A percentile compares a stretch with the other conserved stretches of the same genome.
Evolutionary conservation across 2,329 filamentous ascomycete species (phyloP).

Genomic region (Trichoderma harzianum): DNA sequence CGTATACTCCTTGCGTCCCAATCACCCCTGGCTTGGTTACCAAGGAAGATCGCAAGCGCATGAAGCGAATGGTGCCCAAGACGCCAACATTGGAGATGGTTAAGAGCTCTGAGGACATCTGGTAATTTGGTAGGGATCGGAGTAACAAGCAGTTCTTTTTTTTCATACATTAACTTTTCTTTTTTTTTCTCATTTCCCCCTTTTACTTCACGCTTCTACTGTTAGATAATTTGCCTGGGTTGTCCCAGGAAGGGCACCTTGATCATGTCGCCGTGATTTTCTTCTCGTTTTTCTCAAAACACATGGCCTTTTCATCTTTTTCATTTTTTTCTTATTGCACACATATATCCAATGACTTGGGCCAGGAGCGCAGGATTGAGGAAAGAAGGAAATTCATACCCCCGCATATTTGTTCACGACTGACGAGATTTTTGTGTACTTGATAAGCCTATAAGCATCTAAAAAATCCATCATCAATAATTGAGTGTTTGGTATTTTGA

Average conservation of each 20-base stretch:
- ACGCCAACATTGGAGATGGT: conserved; percentile 63
- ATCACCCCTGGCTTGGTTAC: conserved; percentile 74
- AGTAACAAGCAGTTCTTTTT: neutral
- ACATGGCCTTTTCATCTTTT: neutral
- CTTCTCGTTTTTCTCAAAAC: conserved; percentile 6
- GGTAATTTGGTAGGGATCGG: conserved; percentile 41
- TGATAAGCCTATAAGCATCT: neutral
- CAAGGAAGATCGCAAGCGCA: conserved; percentile 65
- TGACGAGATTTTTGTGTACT: conserved; percentile 13
- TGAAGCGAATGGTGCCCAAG: conserved; percentile 61
- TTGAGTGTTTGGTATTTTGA: neutral
- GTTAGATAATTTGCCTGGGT: conserved; percentile 27
- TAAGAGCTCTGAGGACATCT: conserved; percentile 59
- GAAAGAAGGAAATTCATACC: conserved; percentile 11
- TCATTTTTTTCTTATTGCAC: neutral
- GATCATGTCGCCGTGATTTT: conserved; percentile 27
- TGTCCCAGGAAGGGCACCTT: conserved; percentile 16
- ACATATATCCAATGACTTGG: conserved; percentile 7
- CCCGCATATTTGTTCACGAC: conserved; percentile 10
- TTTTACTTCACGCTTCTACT: neutral
- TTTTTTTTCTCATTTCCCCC: neutral
- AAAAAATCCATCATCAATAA: neutral
- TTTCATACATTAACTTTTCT: neutral
- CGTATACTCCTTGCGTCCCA: conserved; percentile 70
- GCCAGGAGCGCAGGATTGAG: conserved; percentile 8